Evolutionary conservation across 495 filamentous ascomycete genomes (phyloP), one percentile per base, ranked within the genome.

Genomic region (Amphirosellinia nigrospora): DNA sequence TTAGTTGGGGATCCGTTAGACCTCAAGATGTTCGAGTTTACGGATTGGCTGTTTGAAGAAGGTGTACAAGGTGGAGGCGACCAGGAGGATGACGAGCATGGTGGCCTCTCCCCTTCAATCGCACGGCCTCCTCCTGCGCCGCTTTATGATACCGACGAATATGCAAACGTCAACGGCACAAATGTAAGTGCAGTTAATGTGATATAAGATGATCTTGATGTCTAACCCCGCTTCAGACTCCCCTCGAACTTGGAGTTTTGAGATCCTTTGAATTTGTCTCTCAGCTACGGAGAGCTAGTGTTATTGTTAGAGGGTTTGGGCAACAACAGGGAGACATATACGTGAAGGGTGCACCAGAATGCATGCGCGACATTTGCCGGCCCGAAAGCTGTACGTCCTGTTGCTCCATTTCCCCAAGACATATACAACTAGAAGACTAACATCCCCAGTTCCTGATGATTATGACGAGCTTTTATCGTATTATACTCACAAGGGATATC

Each of bases 1-100:
- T 84, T 97, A 19, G 82, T 99, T 26, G 96, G 96, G 7, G 96
- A 99, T 79, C 96, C 96, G 38, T 85, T 99, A 16, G 96, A 99
- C 79, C 82, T 98, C 55, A 98, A 98, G 76, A 99, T 99, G 96
- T 99, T 99, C 76, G 90, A 97, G 74, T 99, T 97, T 74, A 99
- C 96, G 1, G 87, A 88, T 7, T 99, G 96, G 96, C 87, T 89
- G 2, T 99, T 91, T 72, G 90, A 97, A 77, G 96, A 99, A 82
- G 92, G 94, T 4, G 90, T 87, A 43, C 86, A 91, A 71, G 83
- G 84, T 32, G 77, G 83, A 36, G 82, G 86, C 74, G 82, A 84
- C 73, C 74, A 78, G 58, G 83, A 92, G 64, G 85, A 91, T 67
- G 85, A 93, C 70, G 85, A 92, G 73, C 83, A 93, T 77, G 80